Conservation (phyloP, 1,284 basidiomycete genomes). For the Malassezia brasiliensis region DNA sequence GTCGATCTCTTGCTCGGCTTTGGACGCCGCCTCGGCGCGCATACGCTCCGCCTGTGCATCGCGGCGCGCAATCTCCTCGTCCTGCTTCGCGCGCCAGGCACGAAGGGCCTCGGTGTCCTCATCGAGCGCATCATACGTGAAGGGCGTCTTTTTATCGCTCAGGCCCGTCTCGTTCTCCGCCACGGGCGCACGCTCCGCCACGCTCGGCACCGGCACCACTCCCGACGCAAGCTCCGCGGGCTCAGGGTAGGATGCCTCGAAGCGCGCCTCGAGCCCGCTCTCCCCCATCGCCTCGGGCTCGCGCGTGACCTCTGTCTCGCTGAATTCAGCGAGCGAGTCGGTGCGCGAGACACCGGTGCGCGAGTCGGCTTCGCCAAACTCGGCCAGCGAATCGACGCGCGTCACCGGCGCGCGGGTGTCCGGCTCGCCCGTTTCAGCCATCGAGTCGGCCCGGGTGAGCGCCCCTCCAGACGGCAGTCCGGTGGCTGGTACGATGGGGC, state of each 20-base stretch:
- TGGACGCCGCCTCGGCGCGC: conserved; percentile 74
- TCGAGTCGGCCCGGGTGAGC: background rate
- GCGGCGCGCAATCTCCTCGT: conserved; percentile 72
- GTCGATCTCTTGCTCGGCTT: conserved; percentile 86
- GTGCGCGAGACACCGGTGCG: background rate
- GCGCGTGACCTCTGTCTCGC: background rate
- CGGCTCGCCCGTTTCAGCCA: conserved; percentile 5
- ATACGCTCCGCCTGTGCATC: conserved; percentile 66
- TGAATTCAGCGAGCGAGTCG: background rate
- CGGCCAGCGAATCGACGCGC: background rate
- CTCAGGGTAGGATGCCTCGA: conserved; percentile 74
- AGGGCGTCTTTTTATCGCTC: conserved; percentile 7
- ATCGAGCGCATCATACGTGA: conserved; percentile 20
- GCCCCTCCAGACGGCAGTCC: background rate
- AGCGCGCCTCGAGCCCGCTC: conserved; percentile 46
- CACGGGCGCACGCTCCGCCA: background rate
- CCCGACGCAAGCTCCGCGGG: background rate
- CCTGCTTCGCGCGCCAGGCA: conserved; percentile 77
- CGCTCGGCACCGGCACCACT: background rate
- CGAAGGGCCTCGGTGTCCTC: conserved; percentile 39
- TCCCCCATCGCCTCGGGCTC: background rate
- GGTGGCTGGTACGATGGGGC: conserved; percentile 1
- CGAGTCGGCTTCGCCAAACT: conserved; percentile 48
- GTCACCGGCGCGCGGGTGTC: conserved; percentile 47
- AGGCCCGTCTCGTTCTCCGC: background rate